Base-by-base conservation (phyloP, 2,329 filamentous ascomycete species). In the Sporothrix brasiliensis region DNA sequence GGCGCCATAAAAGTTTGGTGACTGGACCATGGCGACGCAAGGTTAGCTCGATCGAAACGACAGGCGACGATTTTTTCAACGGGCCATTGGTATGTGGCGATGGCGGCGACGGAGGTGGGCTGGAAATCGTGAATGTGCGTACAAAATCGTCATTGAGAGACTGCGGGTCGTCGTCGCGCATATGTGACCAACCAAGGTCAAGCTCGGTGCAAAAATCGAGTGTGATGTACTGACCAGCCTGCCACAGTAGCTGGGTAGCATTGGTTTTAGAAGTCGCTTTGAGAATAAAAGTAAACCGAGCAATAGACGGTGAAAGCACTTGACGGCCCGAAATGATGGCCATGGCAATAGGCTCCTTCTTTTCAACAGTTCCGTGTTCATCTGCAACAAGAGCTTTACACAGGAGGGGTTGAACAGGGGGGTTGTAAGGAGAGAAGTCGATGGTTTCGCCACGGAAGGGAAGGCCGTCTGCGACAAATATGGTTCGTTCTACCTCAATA, bases 141-240 rank as follows among this genome's bases (percentile, higher is more conserved):
- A 95, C 83, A 73, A 88, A 94, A 77, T 97, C 92, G 77, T 97
- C 93, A 75, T 97, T 97, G 19, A 97, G 78, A 74, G 88, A 91
- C 73, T 85, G 85, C 5, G 93, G 93, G 74, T 96, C 92, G 70
- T 91, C 88, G 73, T 96, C 89, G 2, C 88, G 84, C 93, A 97
- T 97, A 77, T 97, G 93, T 65, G 85, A 87, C 78, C 93, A 97
- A 0, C 93, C 93, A 13, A 83, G 78, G 73, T 91, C 88, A 1
- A 97, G 81, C 75, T 94, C 89, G 0, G 83, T 78, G 14, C 84
- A 82, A 75, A 96, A 93, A 72, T 91, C 89, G 2, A 97, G 79
- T 0, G 91, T 93, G 21, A 92, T 86, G 79, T 95, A 92, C 76
- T 96, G 92, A 0, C 92, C 93, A 0, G 92, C 82, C 30, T 79